Percentiles rank a stretch among this genome's conserved stretches.
phyloP scores from a whole-genome alignment of 2,329 filamentous ascomycete genomes.

The Daldinia sp. region DNA sequence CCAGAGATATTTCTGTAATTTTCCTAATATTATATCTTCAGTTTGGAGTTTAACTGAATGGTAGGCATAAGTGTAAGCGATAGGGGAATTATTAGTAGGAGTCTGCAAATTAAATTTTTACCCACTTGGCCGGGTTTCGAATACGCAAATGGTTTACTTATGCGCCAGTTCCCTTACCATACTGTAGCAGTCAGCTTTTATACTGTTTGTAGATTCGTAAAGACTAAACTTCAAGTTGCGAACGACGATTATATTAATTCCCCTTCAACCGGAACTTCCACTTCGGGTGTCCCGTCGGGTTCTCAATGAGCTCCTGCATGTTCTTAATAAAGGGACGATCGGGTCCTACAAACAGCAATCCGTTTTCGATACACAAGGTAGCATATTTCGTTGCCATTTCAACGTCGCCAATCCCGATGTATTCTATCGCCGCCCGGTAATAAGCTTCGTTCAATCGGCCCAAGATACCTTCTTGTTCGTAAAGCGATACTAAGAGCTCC shows the following conservation, averaged over 20 bases:
- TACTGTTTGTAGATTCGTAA: background rate
- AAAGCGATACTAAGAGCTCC: slow-evolving; percentile 49
- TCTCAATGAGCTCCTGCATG: slow-evolving; percentile 47
- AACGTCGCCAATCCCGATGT: slow-evolving; percentile 48
- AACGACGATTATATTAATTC: background rate
- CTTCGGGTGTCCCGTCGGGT: slow-evolving; percentile 44
- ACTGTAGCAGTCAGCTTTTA: too few species aligned
- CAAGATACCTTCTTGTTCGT: slow-evolving; percentile 48
- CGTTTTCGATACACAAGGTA: slow-evolving; percentile 39
- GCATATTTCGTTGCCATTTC: slow-evolving; percentile 48
- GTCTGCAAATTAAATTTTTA: too few species aligned
- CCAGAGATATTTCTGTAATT: too few species aligned
- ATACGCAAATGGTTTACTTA: too few species aligned
- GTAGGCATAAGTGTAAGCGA: too few species aligned
- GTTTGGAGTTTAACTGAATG: too few species aligned
- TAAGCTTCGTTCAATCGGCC: slow-evolving; percentile 48
- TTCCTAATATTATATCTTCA: too few species aligned
- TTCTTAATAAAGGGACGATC: slow-evolving; percentile 43
- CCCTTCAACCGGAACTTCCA: slow-evolving; percentile 29
- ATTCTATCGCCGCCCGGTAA: slow-evolving; percentile 52
- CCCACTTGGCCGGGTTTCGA: too few species aligned
- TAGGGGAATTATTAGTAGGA: too few species aligned
- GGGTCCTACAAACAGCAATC: slow-evolving; percentile 44
- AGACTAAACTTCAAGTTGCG: background rate
- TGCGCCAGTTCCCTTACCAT: too few species aligned